Base-by-base conservation (phyloP, 441 rosid species). In the Heliophila coronopifolia region DNA sequence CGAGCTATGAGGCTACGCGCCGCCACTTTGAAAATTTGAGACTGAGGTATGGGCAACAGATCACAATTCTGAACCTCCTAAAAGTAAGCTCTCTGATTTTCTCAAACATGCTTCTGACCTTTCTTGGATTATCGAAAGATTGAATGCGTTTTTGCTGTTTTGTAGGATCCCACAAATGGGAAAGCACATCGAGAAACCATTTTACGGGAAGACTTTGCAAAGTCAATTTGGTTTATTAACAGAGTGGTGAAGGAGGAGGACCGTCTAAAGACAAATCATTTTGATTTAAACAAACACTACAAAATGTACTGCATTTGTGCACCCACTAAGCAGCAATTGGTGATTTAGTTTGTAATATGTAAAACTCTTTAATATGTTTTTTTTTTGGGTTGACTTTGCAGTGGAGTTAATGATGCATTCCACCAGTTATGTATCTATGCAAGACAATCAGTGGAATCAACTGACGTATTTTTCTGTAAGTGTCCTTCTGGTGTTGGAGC, bases 31-130 rank as follows among this genome's bases (percentile, higher is more conserved):
- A 81, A 50, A 74, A 81, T 64, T 73, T 81, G 67, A 82, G 54
- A 54, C 68, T 65, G 70, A 81, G 89, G 71, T 84, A 84, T 40
- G 89, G 89, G 55, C 75, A 74, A 68, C 79, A 70, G 9, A 69
- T 84, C 56, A 79, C 77, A 44, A 71, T 84, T 64, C 71, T 77
- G 50, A 81, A 84, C 68, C 78, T 84, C 56, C 73, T 84, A 24
- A 84, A 77, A 79, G 94, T 84, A 51, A 58, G 53, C 19, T 38
- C 52, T 55, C 32, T 10, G 31, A 22, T 48, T 32, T 32, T 26
- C 40, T 18, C 15, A 17, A 34, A 41, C 6, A 50, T 24, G 48
- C 23, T 36, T 43, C 10, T 38, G n/a, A 17, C 9, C 1, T 30
- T 45, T 45, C 50, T 39, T 58, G 19, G 34, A 13, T 40, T 35